Percentiles rank a stretch among this genome's conserved stretches.
These are phyloP conservation scores for Botryosphaeria dothidea DNA, from an alignment of 2,329 filamentous ascomycete genomes.

Conservation along the genomic window DNA sequence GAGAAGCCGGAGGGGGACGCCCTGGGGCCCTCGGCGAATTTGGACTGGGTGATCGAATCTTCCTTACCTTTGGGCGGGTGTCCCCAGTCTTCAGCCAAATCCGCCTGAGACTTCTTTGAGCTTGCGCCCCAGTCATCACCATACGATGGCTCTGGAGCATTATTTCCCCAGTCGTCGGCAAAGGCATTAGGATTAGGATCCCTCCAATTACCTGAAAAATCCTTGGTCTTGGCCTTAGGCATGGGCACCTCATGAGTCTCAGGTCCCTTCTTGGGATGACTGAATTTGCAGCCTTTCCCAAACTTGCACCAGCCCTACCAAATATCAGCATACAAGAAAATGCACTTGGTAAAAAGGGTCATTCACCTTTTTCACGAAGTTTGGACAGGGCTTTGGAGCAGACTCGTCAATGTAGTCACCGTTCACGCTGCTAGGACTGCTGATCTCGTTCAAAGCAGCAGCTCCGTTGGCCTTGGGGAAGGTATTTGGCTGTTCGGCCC, in stretches of 20 bases:
- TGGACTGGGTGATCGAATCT: background rate
- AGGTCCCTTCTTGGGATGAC: background rate
- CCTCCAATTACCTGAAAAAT: background rate
- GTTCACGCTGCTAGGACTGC: background rate
- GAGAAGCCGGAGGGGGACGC: background rate
- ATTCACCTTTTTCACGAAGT: background rate
- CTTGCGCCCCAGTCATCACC: constrained; percentile 8
- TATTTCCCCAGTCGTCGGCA: constrained; percentile 3
- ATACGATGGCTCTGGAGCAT: background rate
- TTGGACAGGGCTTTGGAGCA: background rate
- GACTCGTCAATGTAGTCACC: background rate
- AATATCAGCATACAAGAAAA: background rate
- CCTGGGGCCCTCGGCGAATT: background rate
- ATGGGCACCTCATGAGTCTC: background rate
- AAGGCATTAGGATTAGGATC: background rate
- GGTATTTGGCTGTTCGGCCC: background rate
- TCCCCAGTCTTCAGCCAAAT: constrained; percentile 12
- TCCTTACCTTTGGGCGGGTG: background rate
- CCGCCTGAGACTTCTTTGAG: background rate
- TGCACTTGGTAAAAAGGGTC: background rate
- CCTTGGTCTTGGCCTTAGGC: background rate
- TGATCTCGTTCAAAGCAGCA: background rate
- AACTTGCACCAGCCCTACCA: constrained; percentile 5
- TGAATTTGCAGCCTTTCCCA: constrained; percentile 4
- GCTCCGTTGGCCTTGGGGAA: background rate